Percentiles rank a stretch among this genome's conserved stretches.
These are phyloP conservation scores for Ramaria rubella DNA, from an alignment of 768 basidiomycete species.

Conservation along the genomic window DNA sequence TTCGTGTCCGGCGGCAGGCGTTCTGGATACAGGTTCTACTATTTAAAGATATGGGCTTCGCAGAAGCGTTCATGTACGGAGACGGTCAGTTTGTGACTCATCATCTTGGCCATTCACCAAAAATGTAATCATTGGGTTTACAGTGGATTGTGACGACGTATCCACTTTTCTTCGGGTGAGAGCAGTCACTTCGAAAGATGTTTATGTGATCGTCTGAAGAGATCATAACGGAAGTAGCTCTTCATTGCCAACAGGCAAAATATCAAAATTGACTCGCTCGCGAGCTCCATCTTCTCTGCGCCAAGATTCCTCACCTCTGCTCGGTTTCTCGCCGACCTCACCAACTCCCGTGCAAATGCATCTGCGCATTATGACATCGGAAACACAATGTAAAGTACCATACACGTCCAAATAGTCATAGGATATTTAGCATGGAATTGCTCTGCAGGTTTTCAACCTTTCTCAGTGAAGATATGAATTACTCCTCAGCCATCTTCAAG, in stretches of 20 bases:
- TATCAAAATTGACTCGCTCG: background rate
- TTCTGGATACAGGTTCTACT: constrained; percentile 44
- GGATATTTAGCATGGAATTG: no score
- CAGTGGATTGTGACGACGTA: constrained; percentile 1
- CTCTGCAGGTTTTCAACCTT: no score
- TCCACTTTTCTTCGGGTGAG: constrained; percentile 11
- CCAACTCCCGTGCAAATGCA: constrained; percentile 62
- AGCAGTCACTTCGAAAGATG: constrained; percentile 14
- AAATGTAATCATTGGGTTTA: no score
- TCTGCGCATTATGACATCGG: constrained; percentile 89
- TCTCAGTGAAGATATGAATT: no score
- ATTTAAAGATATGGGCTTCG: constrained; percentile 55
- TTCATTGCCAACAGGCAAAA: background rate
- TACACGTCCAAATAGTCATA: no score
- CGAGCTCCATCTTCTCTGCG: constrained; percentile 19
- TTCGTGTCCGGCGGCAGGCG: constrained; percentile 41
- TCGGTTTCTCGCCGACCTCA: constrained; percentile 57
- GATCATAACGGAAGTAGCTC: no score
- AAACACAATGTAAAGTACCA: constrained; percentile 81
- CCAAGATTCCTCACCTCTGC: constrained; percentile 34
- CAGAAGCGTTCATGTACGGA: constrained; percentile 74
- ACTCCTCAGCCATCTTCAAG: no score
- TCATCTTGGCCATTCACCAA: no score
- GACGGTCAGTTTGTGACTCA: constrained; percentile 48
- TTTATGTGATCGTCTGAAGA: constrained; percentile 21